Evolutionary conservation across 805 yeast species (phyloP), one percentile per base, ranked within the genome.

Genomic region (Sugiyamaella americana): DNA sequence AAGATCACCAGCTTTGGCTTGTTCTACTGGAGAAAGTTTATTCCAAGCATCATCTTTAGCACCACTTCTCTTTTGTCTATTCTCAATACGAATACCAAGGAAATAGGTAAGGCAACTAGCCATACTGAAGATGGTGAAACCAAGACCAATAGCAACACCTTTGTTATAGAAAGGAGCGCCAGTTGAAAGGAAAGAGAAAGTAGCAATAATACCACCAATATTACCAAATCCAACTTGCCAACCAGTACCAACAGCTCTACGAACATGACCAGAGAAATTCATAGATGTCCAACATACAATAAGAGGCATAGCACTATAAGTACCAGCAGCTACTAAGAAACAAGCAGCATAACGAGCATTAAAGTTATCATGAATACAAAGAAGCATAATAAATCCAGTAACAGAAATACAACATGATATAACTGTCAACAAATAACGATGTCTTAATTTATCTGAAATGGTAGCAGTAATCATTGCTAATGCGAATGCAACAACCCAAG

Each of bases 401-500:
- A 80, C 65, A 2, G 78, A 75, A 17, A 75, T 52, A 38, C 59
- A 40, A 10, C 60, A 54, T 20, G 56, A 43, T 17, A 48, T 34
- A 13, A 62, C 38, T 6, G 59, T 51, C 42, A 63, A 57, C 5
- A 48, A 29, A 41, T 50, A 68, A 6, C 74, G 53, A 47, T 65
- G 67, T 50, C 74, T 68, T 19, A 67, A 44, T 40, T 58, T 63
- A 61, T 87, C 95, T 0, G 93, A 82, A 47, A 72, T 51, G 49
- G 71, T 67, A 0, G 95, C 91, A n/a, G 74, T 52, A 3, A 76
- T 56, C 65, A 82, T 79, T 38, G 82, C 75, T 29, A 75, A 67
- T 4, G 82, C 87, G 58, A 87, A 83, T 0, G 95, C 85, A 23
- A 74, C 67, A 37, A 85, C 70, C 89, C 94, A 87, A 18, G 95